A percentile compares a stretch with the other conserved stretches of the same genome.
These are phyloP conservation scores for Ogataea methanolica DNA, from an alignment of 805 yeast species.

Conservation along the genomic window DNA sequence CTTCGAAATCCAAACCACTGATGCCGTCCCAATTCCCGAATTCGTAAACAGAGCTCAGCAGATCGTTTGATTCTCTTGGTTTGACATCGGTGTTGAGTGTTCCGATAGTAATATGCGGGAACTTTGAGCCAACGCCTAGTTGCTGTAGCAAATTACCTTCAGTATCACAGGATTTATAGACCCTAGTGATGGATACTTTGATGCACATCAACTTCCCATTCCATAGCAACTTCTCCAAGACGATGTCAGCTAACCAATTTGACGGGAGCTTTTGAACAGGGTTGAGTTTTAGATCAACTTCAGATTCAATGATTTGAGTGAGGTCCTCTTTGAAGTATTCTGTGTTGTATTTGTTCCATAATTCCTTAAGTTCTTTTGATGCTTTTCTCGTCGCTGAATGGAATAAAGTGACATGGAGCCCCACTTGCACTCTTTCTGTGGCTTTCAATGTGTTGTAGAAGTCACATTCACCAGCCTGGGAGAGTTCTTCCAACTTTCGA, in stretches of 20 bases:
- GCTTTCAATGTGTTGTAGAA: constrained; percentile 21
- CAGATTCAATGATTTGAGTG: constrained; percentile 1
- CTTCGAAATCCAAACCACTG: constrained; percentile 6
- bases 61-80: constrained; percentile 47
- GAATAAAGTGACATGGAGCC: constrained; percentile 65
- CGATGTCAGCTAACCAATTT: constrained; percentile 33
- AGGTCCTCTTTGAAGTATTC: constrained; percentile 10
- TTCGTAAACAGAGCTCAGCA: constrained; percentile 24
- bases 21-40: constrained; percentile 10
- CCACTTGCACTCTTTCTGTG: constrained; percentile 39
- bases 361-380: constrained; percentile 4
- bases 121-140: constrained; percentile 34
- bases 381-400: constrained; percentile 34
- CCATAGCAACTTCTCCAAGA: constrained; percentile 43
- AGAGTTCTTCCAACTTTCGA: constrained; percentile 9
- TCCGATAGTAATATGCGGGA: constrained; percentile 74
- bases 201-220: constrained; percentile 51
- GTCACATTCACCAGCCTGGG: neutral
- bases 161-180: constrained; percentile 5
- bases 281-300: constrained; percentile 1
- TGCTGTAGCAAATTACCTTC: constrained; percentile 7
- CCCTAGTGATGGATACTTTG: constrained; percentile 34
- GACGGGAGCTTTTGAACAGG: constrained; percentile 12
- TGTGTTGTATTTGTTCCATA: constrained; percentile 17
- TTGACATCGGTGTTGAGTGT: constrained; percentile 40